phyloP scores from a whole-genome alignment of 306 rosid genomes.

The Fagus sylvatica region DNA sequence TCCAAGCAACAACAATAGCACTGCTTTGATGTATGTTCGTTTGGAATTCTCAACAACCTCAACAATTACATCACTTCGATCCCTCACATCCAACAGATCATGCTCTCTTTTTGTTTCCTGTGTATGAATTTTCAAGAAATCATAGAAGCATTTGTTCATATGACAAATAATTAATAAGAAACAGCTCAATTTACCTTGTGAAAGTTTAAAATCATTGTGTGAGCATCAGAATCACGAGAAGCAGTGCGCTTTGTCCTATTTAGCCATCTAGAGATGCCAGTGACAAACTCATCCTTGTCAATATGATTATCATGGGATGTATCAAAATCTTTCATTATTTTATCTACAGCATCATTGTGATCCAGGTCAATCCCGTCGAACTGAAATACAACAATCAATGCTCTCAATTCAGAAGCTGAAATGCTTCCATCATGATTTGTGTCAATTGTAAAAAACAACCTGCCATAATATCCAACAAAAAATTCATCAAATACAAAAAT shows the following conservation, averaged over 20 bases:
- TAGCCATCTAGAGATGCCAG: slow-evolving; percentile 70
- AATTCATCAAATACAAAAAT: slow-evolving; percentile 19
- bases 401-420: slow-evolving; percentile 64
- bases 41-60: slow-evolving; percentile 43
- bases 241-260: slow-evolving; percentile 39
- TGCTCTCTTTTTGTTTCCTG: slow-evolving; percentile 79
- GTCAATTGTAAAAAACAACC: slow-evolving; percentile 69
- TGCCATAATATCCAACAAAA: slow-evolving; percentile 35
- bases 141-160: not conserved
- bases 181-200: slow-evolving; percentile 49
- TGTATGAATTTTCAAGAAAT: slow-evolving; percentile 21
- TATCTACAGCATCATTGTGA: slow-evolving; percentile 63
- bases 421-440: slow-evolving; percentile 49
- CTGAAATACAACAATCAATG: slow-evolving; percentile 68
- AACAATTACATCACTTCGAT: slow-evolving; percentile 41
- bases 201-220: slow-evolving; percentile 52
- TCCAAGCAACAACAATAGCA: slow-evolving; percentile 59
- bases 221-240: slow-evolving; percentile 53
- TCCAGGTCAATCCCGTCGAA: slow-evolving; percentile 71
- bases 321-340: slow-evolving; percentile 66
- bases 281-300: slow-evolving; percentile 49
- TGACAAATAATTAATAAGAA: not conserved
- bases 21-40: slow-evolving; percentile 56
- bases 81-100: slow-evolving; percentile 59
- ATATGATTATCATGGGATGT: slow-evolving; percentile 46